Conservation (phyloP, 163 green algal species). For the Prototheca stagnorum region DNA sequence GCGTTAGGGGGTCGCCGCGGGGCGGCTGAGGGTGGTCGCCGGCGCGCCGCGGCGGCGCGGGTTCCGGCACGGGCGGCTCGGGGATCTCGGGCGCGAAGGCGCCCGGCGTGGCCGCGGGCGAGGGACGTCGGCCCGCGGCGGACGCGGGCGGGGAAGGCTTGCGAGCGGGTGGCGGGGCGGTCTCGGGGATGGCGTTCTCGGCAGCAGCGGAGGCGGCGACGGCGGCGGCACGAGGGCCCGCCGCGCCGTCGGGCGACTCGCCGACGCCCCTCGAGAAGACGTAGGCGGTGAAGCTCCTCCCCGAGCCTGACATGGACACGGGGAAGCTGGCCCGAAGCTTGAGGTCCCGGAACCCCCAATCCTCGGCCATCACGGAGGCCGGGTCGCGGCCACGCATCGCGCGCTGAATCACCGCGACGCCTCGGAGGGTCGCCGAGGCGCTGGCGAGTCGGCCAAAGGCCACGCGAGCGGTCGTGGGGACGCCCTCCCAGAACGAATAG, state of each 20-base stretch:
- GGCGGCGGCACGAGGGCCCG: neutral
- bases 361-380: slow-evolving; percentile 39
- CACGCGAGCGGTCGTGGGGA: slow-evolving; percentile 42
- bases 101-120: no score
- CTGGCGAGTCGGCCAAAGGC: slow-evolving; percentile 71
- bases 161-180: neutral
- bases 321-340: slow-evolving; percentile 48
- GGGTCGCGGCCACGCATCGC: slow-evolving; percentile 37
- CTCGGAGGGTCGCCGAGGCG: slow-evolving; percentile 29
- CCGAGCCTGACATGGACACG: slow-evolving; percentile 79
- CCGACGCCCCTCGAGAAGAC: slow-evolving; percentile 33
- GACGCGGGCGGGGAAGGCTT: neutral
- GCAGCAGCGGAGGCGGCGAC: neutral
- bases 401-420: slow-evolving; percentile 76
- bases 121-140: no score
- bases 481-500: slow-evolving; percentile 93
- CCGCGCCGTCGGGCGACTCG: neutral
- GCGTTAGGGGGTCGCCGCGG: no score
- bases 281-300: slow-evolving; percentile 69
- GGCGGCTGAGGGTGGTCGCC: no score
- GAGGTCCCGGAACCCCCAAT: slow-evolving; percentile 67
- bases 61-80: no score
- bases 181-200: neutral
- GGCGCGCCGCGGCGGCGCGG: no score
- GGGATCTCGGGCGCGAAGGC: no score